phyloP scores from a whole-genome alignment of 176 grass and related monocot genomes.

The Dactylis glomerata region DNA sequence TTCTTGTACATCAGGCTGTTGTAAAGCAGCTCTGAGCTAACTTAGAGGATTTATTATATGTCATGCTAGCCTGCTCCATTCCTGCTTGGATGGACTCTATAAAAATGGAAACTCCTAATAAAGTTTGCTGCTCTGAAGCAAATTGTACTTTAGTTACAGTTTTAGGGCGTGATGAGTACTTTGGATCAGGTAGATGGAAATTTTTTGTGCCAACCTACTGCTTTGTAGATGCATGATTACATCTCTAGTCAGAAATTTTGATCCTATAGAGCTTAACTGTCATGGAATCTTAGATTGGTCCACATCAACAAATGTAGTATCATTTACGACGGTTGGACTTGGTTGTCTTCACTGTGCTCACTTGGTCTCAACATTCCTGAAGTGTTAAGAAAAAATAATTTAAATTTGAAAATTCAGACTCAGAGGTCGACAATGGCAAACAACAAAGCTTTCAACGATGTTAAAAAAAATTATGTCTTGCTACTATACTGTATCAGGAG shows the following conservation, averaged over 20 bases:
- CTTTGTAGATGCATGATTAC: background rate
- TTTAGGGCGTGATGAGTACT: background rate
- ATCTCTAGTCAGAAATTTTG: background rate
- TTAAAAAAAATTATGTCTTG: background rate
- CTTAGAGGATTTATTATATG: background rate
- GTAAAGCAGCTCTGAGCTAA: background rate
- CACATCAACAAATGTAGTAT: background rate
- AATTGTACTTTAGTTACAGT: background rate
- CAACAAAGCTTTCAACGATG: background rate
- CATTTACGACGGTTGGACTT: background rate
- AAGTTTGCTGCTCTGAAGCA: background rate
- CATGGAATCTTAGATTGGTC: background rate
- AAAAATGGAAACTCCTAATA: background rate
- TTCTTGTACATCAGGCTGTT: background rate
- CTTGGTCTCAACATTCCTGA: background rate
- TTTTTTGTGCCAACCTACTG: background rate
- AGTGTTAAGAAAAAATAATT: background rate
- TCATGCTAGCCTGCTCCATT: background rate
- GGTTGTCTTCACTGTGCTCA: background rate
- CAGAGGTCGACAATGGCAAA: background rate
- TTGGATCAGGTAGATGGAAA: conserved; percentile 1
- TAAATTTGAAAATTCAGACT: background rate
- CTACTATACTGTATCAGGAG: background rate
- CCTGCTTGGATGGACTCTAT: background rate
- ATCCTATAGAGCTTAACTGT: background rate